Evolutionary conservation across 2,329 filamentous ascomycete species (phyloP).

Genomic region (Colletotrichum melonis): DNA sequence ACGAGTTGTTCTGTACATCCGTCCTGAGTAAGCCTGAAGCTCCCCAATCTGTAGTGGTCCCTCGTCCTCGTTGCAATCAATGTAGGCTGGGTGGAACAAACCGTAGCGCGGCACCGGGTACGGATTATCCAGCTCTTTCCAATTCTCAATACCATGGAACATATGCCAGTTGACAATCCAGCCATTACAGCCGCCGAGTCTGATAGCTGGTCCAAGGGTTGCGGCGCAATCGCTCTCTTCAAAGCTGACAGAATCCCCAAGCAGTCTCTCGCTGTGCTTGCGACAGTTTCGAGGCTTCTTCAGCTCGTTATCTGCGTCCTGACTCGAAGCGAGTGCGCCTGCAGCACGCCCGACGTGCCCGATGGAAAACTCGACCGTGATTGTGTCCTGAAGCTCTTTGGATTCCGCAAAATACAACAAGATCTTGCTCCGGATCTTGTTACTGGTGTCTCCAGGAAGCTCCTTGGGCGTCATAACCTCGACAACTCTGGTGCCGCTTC

Average conservation of each 20-base stretch:
- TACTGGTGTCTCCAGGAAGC: not conserved
- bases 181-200: not conserved
- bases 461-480: not conserved
- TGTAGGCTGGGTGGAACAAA: constrained; percentile 4
- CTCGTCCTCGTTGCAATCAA: not conserved
- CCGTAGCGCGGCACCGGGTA: not conserved
- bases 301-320: not conserved
- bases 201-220: constrained; percentile 1
- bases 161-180: constrained; percentile 17
- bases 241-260: constrained; percentile 5
- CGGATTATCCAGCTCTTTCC: not conserved
- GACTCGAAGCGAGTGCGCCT: not conserved
- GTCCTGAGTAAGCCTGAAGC: not conserved
- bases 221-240: not conserved
- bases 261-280: not conserved
- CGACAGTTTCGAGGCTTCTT: not conserved
- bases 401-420: not conserved
- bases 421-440: not conserved
- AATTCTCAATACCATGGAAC: not conserved
- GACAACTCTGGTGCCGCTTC: not conserved
- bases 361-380: not conserved
- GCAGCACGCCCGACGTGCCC: not conserved
- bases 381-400: not conserved
- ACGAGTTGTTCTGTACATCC: not conserved
- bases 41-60: not conserved